Conservation (phyloP, 1,284 basidiomycete genomes). For the Ceratobasidium papillatum region DNA sequence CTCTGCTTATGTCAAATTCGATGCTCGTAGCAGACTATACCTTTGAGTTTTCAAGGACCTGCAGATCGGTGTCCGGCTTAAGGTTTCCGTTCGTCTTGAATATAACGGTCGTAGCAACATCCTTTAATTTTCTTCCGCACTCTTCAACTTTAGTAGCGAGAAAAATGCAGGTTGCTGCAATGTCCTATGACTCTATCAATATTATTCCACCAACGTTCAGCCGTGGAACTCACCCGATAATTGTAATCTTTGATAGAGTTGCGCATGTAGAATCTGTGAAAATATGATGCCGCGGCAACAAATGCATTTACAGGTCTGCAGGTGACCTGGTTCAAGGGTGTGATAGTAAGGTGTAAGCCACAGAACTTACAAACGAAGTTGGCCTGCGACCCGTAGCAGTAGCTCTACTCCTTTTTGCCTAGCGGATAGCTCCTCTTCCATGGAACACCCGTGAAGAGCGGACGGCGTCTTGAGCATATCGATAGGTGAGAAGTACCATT, state of each 20-base stretch:
- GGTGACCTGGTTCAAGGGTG: slow-evolving; percentile 19
- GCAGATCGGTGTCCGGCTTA: slow-evolving; percentile 43
- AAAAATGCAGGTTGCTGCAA: slow-evolving; percentile 90
- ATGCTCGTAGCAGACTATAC: slow-evolving; percentile 53
- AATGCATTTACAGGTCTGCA: slow-evolving; percentile 77
- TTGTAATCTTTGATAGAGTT: slow-evolving; percentile 69
- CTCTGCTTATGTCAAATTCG: not conserved
- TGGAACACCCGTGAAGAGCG: slow-evolving; percentile 22
- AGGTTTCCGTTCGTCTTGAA: slow-evolving; percentile 62
- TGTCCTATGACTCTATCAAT: slow-evolving; percentile 63
- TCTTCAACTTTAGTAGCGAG: slow-evolving; percentile 93
- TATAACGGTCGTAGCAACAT: slow-evolving; percentile 79
- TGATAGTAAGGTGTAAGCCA: not conserved
- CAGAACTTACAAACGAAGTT: slow-evolving; percentile 34
- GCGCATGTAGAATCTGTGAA: slow-evolving; percentile 96
- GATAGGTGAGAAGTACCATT: slow-evolving; percentile 39
- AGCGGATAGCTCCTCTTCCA: slow-evolving; percentile 36
- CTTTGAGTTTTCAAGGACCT: slow-evolving; percentile 59
- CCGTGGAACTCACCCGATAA: slow-evolving; percentile 62
- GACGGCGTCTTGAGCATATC: slow-evolving; percentile 38
- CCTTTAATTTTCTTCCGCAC: slow-evolving; percentile 84
- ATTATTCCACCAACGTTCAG: slow-evolving; percentile 40
- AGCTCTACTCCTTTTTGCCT: slow-evolving; percentile 38
- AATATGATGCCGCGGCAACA: slow-evolving; percentile 86
- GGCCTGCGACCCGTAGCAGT: slow-evolving; percentile 30